Conservation (phyloP, 441 rosid genomes). For the Populus hybrid region DNA sequence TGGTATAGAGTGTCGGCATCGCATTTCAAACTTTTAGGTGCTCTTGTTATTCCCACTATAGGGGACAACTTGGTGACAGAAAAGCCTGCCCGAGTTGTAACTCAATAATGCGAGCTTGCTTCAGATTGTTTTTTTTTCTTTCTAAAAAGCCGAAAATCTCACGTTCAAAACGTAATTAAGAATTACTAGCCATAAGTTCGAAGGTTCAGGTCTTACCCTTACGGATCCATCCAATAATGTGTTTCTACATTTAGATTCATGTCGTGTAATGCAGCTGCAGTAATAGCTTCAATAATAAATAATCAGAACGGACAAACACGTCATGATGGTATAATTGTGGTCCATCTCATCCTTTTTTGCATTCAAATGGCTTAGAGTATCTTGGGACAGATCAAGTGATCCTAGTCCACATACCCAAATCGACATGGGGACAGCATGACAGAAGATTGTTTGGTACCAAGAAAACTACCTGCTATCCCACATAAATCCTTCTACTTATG, state of each 20-base stretch:
- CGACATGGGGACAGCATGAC: slow-evolving; percentile 28
- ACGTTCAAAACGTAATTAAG: not conserved
- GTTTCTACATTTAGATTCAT: not conserved
- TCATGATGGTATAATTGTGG: slow-evolving; percentile 20
- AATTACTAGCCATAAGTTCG: not conserved
- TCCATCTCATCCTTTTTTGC: slow-evolving; percentile 10
- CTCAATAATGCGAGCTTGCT: not conserved
- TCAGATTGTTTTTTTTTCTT: not conserved
- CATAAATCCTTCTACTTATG: slow-evolving; percentile 20
- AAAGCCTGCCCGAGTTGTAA: not conserved
- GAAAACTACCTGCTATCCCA: slow-evolving; percentile 25
- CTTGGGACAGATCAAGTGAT: slow-evolving; percentile 17
- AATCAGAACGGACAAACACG: not conserved
- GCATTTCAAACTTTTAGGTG: not conserved
- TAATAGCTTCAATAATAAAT: not conserved
- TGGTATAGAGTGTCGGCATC: not conserved
- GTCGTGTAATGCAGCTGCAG: not conserved
- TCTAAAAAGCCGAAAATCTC: not conserved
- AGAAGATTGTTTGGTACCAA: slow-evolving; percentile 25
- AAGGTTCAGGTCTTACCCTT: not conserved
- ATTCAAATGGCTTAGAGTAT: slow-evolving; percentile 17
- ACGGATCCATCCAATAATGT: too few species aligned
- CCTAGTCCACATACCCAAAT: slow-evolving; percentile 34
- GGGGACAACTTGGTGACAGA: not conserved
- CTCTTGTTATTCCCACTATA: not conserved